These are phyloP conservation scores for Alternaria conjuncta DNA, from an alignment of 2,329 filamentous ascomycete genomes.

Conservation along the genomic window DNA sequence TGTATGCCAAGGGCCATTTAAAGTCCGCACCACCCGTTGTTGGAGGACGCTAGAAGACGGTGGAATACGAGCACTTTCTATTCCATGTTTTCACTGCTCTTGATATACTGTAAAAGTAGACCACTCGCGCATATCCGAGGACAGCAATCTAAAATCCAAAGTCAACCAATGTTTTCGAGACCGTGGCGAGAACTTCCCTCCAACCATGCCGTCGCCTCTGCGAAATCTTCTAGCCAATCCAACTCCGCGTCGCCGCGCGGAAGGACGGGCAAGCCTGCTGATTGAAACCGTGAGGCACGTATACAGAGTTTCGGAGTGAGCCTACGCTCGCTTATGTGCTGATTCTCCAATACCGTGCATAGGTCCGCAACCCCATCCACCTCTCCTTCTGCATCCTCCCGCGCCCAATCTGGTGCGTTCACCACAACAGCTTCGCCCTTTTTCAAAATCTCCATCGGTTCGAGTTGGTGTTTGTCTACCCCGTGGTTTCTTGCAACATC, in stretches of 20 bases:
- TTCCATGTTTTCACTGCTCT: background rate
- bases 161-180: background rate
- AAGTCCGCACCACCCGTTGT: conserved; percentile 19
- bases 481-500: too few relatives aligned
- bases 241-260: conserved; percentile 4
- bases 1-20: conserved; percentile 27
- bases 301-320: background rate
- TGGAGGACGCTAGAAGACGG: conserved; percentile 17
- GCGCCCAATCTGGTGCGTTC: background rate
- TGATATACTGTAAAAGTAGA: background rate
- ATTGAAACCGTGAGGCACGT: background rate
- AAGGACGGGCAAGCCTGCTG: background rate
- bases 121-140: background rate
- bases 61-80: background rate
- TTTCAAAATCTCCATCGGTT: background rate
- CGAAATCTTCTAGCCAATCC: conserved; percentile 7
- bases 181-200: background rate
- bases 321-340: background rate
- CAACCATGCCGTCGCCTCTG: conserved; percentile 9
- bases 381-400: background rate
- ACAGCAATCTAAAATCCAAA: background rate
- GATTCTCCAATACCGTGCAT: background rate
- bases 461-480: too few relatives aligned
- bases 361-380: background rate
- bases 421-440: background rate